Conservation (phyloP, 2,329 filamentous ascomycete species). For the Aspergillus sp. region DNA sequence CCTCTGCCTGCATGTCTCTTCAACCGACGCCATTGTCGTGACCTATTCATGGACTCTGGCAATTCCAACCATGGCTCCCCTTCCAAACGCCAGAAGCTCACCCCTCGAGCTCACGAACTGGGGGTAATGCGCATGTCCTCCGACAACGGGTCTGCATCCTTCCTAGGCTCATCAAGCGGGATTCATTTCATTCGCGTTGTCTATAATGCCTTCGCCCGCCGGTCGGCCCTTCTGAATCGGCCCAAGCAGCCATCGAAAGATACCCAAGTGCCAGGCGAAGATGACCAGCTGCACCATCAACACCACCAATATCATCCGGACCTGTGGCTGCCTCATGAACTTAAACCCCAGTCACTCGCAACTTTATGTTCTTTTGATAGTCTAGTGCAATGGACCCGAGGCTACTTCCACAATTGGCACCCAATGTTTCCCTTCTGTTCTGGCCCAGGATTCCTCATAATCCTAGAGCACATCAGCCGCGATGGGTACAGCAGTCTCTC, state of each 20-base stretch:
- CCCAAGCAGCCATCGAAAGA: constrained; percentile 39
- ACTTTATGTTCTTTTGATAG: constrained; percentile 53
- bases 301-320: constrained; percentile 20
- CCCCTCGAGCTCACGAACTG: constrained; percentile 44
- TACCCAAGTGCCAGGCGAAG: constrained; percentile 60
- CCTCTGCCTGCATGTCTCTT: not conserved
- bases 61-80: constrained; percentile 21
- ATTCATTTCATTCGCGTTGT: constrained; percentile 64
- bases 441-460: constrained; percentile 55
- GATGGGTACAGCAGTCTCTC: constrained; percentile 35
- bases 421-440: constrained; percentile 61
- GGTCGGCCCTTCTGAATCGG: constrained; percentile 35
- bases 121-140: constrained; percentile 58
- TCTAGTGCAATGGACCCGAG: constrained; percentile 55
- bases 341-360: constrained; percentile 37
- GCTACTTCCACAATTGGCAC: constrained; percentile 64
- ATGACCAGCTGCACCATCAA: constrained; percentile 51
- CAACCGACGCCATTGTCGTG: not conserved
- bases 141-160: constrained; percentile 55
- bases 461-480: constrained; percentile 51
- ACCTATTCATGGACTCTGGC: constrained; percentile 13
- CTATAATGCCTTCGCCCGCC: constrained; percentile 53
- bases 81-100: constrained; percentile 35
- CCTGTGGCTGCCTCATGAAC: constrained; percentile 39
- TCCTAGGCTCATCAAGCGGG: constrained; percentile 62